A percentile compares a stretch with the other conserved stretches of the same genome.
Evolutionary conservation across 208 protist species (phyloP).

Genomic region (Herpetomonas samuelpessoai): DNA sequence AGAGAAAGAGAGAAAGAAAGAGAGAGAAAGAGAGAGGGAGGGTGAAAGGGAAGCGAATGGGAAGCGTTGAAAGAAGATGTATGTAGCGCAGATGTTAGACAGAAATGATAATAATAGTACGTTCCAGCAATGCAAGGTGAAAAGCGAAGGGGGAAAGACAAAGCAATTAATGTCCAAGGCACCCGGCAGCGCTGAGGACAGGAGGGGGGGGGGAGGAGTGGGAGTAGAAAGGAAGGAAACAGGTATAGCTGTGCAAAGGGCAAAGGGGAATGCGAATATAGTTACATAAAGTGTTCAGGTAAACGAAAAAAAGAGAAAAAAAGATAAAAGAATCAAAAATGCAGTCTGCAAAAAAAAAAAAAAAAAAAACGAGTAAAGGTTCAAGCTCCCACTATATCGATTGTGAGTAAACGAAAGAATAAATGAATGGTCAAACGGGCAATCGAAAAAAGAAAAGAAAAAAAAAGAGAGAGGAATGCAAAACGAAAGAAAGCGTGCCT

Average conservation of each 20-base stretch:
- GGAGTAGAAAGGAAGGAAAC: too few species aligned
- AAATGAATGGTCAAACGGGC: too few species aligned
- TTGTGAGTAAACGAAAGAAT: too few species aligned
- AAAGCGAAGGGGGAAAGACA: too few species aligned
- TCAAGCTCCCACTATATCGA: too few species aligned
- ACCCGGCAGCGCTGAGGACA: too few species aligned
- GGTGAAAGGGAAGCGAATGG: constrained; percentile 11
- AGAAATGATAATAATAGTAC: constrained; percentile 7
- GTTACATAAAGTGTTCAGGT: too few species aligned
- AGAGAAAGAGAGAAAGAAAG: not conserved
- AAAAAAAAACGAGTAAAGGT: not conserved
- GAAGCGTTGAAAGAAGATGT: constrained; percentile 14
- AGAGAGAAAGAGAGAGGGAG: constrained; percentile 1
- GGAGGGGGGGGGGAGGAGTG: too few species aligned
- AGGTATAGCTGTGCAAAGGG: too few species aligned
- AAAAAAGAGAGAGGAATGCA: not conserved
- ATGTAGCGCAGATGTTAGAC: not conserved
- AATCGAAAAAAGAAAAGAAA: constrained; percentile 6
- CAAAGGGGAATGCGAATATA: too few species aligned
- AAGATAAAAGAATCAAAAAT: not conserved
- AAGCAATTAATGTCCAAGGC: too few species aligned
- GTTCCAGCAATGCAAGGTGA: too few species aligned
- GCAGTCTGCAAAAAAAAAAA: constrained; percentile 2
- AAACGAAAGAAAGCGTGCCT: not conserved
- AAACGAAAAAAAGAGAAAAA: not conserved